Conservation (phyloP, 2,329 filamentous ascomycete species). For the Fusarium sp. region DNA sequence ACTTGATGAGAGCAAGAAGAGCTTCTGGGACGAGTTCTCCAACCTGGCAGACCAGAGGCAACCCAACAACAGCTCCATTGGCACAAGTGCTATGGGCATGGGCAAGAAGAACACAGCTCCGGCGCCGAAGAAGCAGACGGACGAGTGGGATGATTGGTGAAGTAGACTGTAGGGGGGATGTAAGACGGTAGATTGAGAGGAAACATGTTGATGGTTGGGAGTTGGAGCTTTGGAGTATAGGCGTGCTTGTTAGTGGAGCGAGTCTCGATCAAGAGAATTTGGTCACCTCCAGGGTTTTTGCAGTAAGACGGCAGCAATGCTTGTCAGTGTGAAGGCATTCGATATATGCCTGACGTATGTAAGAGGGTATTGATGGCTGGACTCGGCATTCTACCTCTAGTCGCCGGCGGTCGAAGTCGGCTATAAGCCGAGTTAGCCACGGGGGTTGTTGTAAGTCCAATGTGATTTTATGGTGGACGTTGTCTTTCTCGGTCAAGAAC, state of each 20-base stretch:
- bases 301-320: constrained; percentile 19
- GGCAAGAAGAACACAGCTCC: constrained; percentile 52
- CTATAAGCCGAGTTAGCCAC: neutral
- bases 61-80: constrained; percentile 61
- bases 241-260: constrained; percentile 37
- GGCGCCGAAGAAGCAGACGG: constrained; percentile 57
- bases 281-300: constrained; percentile 9
- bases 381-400: constrained; percentile 28
- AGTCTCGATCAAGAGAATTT: constrained; percentile 19
- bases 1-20: constrained; percentile 74
- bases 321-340: neutral
- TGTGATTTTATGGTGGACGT: neutral
- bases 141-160: constrained; percentile 75
- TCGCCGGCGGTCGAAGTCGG: constrained; percentile 20
- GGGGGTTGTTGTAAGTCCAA: neutral
- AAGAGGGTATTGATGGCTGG: constrained; percentile 24
- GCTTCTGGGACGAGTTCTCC: constrained; percentile 94
- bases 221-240: constrained; percentile 45
- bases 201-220: constrained; percentile 30
- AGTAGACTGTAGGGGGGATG: neutral
- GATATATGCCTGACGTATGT: neutral
- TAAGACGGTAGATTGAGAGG: constrained; percentile 5
- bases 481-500: neutral
- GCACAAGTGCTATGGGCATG: constrained; percentile 70
- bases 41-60: constrained; percentile 69